Evolutionary conservation across 1,284 basidiomycete species (phyloP).

Genomic region (Ustilago xerochloae): DNA sequence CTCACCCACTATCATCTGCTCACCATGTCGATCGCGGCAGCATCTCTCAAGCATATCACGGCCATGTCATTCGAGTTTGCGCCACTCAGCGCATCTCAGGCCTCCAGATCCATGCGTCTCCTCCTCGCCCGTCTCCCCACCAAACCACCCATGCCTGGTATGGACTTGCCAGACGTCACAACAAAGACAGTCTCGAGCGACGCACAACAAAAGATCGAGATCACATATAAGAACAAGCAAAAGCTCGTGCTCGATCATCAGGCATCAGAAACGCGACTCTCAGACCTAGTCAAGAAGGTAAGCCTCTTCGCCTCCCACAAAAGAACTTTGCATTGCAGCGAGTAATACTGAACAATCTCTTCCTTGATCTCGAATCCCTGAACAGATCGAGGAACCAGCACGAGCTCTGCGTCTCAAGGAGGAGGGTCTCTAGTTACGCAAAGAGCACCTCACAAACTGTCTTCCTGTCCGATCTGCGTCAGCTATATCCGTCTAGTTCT

Average conservation of each 20-base stretch:
- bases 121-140: slow-evolving; percentile 37
- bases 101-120: slow-evolving; percentile 39
- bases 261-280: slow-evolving; percentile 9
- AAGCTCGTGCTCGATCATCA: slow-evolving; percentile 28
- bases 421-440: slow-evolving; percentile 28
- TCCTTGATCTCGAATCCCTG: background rate
- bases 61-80: slow-evolving; percentile 40
- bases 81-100: slow-evolving; percentile 31
- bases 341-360: background rate
- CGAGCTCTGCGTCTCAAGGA: slow-evolving; percentile 44
- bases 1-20: background rate
- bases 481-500: too few species aligned
- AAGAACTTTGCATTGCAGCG: background rate
- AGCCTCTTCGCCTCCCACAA: background rate
- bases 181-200: slow-evolving; percentile 36
- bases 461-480: background rate
- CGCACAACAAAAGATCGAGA: slow-evolving; percentile 21
- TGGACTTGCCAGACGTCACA: slow-evolving; percentile 38
- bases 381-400: slow-evolving; percentile 48
- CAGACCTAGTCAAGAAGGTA: slow-evolving; percentile 45
- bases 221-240: slow-evolving; percentile 52
- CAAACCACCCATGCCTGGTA: slow-evolving; percentile 32
- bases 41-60: slow-evolving; percentile 50
- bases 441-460: background rate
- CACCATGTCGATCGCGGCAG: slow-evolving; percentile 40